phyloP scores from a whole-genome alignment of 139 green algal genomes.

The Zygnema cylindricum region DNA sequence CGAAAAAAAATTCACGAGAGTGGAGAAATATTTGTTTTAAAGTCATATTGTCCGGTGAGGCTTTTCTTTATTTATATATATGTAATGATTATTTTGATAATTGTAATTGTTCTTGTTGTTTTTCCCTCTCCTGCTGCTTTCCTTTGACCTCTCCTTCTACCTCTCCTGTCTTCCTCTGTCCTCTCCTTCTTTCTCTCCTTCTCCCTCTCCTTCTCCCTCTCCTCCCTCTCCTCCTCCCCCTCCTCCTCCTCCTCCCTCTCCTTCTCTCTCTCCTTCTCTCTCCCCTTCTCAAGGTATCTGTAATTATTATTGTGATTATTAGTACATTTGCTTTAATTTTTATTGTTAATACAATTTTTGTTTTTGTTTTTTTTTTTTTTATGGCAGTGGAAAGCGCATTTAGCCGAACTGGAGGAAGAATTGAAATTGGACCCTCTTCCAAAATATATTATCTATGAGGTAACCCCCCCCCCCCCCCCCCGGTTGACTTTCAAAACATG shows the following conservation, averaged over 20 bases:
- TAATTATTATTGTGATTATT: background rate
- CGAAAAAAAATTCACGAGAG: conserved; percentile 68
- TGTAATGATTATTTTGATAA: background rate
- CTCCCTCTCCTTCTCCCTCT: background rate
- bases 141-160: background rate
- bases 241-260: background rate
- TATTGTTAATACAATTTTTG: background rate
- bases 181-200: background rate
- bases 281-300: background rate
- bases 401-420: conserved; percentile 93
- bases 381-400: conserved; percentile 95
- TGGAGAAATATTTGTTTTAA: conserved; percentile 65
- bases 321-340: background rate
- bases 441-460: conserved; percentile 70
- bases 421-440: conserved; percentile 66
- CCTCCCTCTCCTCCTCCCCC: background rate
- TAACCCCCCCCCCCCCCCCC: too few relatives aligned
- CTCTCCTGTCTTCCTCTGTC: conserved; percentile 9
- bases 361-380: background rate
- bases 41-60: conserved; percentile 58
- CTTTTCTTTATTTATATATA: background rate
- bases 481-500: too few relatives aligned
- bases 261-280: background rate
- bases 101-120: background rate
- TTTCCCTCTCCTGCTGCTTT: background rate